Evolutionary conservation across 164 flowering plant species (phyloP), one percentile per base, ranked within the genome.

Genomic region (Amborella trichopoda): DNA sequence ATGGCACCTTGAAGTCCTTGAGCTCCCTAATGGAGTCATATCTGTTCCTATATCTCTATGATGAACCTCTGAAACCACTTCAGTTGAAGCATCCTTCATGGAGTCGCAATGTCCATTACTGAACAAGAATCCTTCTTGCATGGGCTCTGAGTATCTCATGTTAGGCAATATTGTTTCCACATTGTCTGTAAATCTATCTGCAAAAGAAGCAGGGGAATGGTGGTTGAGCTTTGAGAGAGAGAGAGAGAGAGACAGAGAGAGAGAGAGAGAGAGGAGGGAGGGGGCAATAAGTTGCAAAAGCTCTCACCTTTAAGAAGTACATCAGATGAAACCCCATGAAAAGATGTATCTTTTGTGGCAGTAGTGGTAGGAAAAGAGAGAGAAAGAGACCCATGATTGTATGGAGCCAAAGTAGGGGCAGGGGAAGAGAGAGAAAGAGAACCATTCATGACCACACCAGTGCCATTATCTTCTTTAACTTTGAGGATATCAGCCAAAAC

Each of bases 1-100:
- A 46, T 68, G 77, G 54, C 89, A 76, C 53, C 87, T 70, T 3
- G 94, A 75, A 27, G 78, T 69, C 2, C 78, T 79, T 17, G 81
- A 75, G 53, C 95, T 83, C 6, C 81, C 89, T 0, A 78, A 58
- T 0, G 95, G 95, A 18, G 98, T 83, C 95, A 86, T 83, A 59
- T 83, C 94, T 14, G 98, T 90, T 23, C 95, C 98, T 32, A 72
- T 40, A 51, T 90, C 94, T 59, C 79, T 65, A 55, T 75, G 86
- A 27, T 28, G 65, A 22, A 76, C 60, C 46, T 68, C 70, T 37
- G 69, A 60, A 48, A 71, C 57, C 19, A 62, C 65, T 49, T 70
- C 77, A 6, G 74, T 66, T 9, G 60, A 52, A 22, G 70, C 69
- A 62, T 70, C 73, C 59, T 66, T 72, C 76, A 60, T 70, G 45